Base-by-base conservation (phyloP, 305 asterid species). In the Solanum hybrid region DNA sequence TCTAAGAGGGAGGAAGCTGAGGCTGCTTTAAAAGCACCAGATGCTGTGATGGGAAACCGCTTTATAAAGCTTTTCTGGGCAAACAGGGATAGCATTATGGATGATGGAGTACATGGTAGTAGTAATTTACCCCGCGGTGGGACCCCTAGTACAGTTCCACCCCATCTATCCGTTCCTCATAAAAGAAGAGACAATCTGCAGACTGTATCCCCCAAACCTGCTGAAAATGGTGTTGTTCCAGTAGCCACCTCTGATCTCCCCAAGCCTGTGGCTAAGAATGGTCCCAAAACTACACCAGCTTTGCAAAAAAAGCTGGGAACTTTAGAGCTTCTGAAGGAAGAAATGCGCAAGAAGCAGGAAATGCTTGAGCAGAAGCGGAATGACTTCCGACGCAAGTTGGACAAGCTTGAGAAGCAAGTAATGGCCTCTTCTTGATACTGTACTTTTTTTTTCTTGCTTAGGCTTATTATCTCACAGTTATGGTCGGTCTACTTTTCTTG, bases 41-140 rank as follows among this genome's bases (percentile, higher is more conserved):
- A 98, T 96, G 99, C 99, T 35, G 98, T 98, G 51, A 97, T 96
- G 99, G 98, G 99, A 45, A 98, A 98, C 92, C 97, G 99, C 35
- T 98, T 98, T 93, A 95, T 98, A 91, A 97, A 94, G 95, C 95
- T 98, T 84, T 94, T 94, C 94, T 98, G 99, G 99, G 99, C 99
- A 89, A 97, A 95, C 89, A 95, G 99, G 90, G 96, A 98, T 91
- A 94, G 93, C 91, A 93, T 95, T 90, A 93, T 98, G 82, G 98
- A 94, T 89, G 92, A 92, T 91, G 94, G 94, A 91, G 91, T 89
- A 56, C 90, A 90, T 91, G 94, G 93, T 85, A 76, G 60, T 89
- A 90, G 91, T 89, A 88, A 26, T 90, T 90, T 80, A 60, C 88
- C 93, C 71, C 91, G 81, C 9, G 90, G 93, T 73, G 86, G 88